Conservation (phyloP, 1,139 yeast genomes). For the Dujonia santamariae region DNA sequence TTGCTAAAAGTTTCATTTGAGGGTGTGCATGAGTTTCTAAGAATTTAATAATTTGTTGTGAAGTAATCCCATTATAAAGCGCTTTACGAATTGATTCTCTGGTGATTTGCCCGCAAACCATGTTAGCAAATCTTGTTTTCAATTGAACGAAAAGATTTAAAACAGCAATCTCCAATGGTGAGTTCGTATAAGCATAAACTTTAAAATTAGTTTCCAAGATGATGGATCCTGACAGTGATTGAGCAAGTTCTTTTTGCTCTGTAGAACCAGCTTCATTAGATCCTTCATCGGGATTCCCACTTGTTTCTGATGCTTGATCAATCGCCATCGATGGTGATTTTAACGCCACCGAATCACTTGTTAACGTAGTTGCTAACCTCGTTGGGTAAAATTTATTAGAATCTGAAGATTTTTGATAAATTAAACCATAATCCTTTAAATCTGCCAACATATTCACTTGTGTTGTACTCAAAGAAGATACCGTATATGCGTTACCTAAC, state of each 20-base stretch:
- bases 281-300: slow-evolving; percentile 16
- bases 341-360: slow-evolving; percentile 74
- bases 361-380: slow-evolving; percentile 82
- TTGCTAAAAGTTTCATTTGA: slow-evolving; percentile 76
- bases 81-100: slow-evolving; percentile 90
- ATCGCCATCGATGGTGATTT: slow-evolving; percentile 70
- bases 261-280: slow-evolving; percentile 9
- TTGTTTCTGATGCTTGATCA: slow-evolving; percentile 42
- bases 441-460: slow-evolving; percentile 88
- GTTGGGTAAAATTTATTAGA: slow-evolving; percentile 83
- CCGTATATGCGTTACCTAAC: slow-evolving; percentile 81
- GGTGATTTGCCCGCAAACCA: slow-evolving; percentile 92
- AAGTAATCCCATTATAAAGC: slow-evolving; percentile 82
- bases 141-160: slow-evolving; percentile 83
- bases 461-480: slow-evolving; percentile 69
- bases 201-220: slow-evolving; percentile 93
- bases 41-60: slow-evolving; percentile 89
- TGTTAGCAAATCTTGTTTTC: slow-evolving; percentile 79
- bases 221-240: slow-evolving; percentile 54
- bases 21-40: slow-evolving; percentile 93
- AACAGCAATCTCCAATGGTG: slow-evolving; percentile 93
- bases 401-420: slow-evolving; percentile 67
- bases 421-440: slow-evolving; percentile 86
- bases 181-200: slow-evolving; percentile 88
- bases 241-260: slow-evolving; percentile 21